Percentiles rank a stretch among this genome's conserved stretches.
Conservation (phyloP, 768 basidiomycete genomes). For the Termitomyces sp. region DNA sequence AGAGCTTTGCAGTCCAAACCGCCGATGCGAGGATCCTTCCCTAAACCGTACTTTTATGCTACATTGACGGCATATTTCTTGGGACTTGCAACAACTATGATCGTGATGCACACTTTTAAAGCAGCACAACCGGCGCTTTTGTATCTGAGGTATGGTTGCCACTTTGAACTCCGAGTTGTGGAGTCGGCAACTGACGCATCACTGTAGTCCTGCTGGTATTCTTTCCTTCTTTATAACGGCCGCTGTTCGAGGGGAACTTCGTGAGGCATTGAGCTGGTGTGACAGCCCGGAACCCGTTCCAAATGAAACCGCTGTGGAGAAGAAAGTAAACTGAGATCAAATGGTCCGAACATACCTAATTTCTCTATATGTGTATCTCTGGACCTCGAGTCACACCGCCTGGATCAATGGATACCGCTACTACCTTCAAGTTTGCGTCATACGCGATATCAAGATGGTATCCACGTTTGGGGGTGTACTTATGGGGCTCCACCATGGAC, state of each 20-base stretch:
- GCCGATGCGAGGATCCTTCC: constrained; percentile 33
- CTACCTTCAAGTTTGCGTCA: too few relatives aligned
- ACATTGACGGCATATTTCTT: constrained; percentile 66
- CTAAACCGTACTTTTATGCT: constrained; percentile 75
- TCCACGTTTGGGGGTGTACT: background rate
- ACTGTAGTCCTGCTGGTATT: constrained; percentile 69
- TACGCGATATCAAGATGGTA: background rate
- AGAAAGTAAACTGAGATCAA: constrained; percentile 8
- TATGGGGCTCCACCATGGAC: background rate
- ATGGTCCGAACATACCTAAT: background rate
- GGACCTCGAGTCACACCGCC: background rate
- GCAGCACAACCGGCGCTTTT: constrained; percentile 89
- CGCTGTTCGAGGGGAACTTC: constrained; percentile 62
- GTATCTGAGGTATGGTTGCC: constrained; percentile 74
- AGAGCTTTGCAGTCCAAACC: constrained; percentile 29
- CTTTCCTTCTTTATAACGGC: constrained; percentile 62
- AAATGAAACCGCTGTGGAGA: constrained; percentile 5
- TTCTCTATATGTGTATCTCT: background rate
- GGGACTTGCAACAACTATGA: constrained; percentile 76
- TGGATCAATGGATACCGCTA: background rate
- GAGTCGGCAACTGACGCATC: background rate
- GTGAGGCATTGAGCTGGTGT: constrained; percentile 66
- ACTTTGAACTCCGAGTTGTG: background rate
- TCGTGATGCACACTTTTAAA: constrained; percentile 75
- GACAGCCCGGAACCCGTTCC: constrained; percentile 38